These are phyloP conservation scores for Knoxdaviesia proteae DNA, from an alignment of 2,329 filamentous ascomycete genomes.

Conservation along the genomic window DNA sequence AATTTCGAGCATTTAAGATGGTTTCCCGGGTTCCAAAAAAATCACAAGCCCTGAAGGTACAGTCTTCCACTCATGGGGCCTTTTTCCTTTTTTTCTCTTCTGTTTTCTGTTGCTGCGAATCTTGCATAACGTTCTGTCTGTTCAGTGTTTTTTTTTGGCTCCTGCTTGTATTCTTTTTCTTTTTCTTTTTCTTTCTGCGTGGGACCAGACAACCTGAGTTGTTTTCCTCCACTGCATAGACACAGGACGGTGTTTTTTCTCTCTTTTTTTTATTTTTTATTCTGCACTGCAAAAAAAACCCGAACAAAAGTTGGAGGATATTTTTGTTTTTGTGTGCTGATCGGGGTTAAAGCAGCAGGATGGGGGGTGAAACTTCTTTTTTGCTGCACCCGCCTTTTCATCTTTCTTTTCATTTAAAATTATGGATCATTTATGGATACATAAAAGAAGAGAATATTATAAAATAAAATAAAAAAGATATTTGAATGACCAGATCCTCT, in stretches of 20 bases:
- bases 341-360: no score
- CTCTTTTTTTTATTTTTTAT: background rate
- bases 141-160: background rate
- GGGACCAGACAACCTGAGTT: no score
- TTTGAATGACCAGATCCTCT: no score
- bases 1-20: no score
- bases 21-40: no score
- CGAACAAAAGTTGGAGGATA: background rate
- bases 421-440: no score
- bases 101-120: background rate
- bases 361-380: no score
- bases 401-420: no score
- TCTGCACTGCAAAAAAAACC: background rate
- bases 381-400: no score
- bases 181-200: background rate
- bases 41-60: no score
- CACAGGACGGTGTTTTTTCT: background rate
- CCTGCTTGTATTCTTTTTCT: background rate
- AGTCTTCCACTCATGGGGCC: background rate
- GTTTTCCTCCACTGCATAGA: background rate
- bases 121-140: background rate
- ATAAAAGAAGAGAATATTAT: no score
- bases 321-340: background rate
- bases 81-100: background rate
- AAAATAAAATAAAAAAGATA: no score